Evolutionary conservation across 1,284 basidiomycete genomes (phyloP).

Genomic region (Porodaedalea pini): DNA sequence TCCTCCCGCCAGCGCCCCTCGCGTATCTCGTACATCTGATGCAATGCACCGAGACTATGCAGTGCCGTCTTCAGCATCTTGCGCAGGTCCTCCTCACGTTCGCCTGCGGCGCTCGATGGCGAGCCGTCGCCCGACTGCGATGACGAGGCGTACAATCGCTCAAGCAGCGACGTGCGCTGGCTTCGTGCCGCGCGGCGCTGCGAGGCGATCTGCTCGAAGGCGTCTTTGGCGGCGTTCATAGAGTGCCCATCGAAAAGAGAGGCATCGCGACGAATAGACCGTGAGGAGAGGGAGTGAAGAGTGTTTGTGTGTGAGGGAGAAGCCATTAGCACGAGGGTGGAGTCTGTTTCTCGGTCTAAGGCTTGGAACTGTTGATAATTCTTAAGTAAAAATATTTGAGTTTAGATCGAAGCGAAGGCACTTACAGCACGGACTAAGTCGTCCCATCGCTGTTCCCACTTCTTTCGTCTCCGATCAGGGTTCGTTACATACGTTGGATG

Average conservation of each 20-base stretch:
- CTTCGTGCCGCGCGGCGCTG: slow-evolving; percentile 44
- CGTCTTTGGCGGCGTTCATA: slow-evolving; percentile 47
- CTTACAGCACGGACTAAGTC: slow-evolving; percentile 64
- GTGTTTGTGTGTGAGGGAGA: slow-evolving; percentile 68
- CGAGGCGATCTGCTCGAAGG: slow-evolving; percentile 56
- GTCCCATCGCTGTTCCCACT: slow-evolving; percentile 74
- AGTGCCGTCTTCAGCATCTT: slow-evolving; percentile 62
- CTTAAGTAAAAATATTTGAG: slow-evolving; percentile 21
- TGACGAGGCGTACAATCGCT: slow-evolving; percentile 48
- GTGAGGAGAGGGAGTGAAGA: slow-evolving; percentile 58
- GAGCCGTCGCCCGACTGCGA: slow-evolving; percentile 49
- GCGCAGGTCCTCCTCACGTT: slow-evolving; percentile 58
- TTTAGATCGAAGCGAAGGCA: slow-evolving; percentile 18
- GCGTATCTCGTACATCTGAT: slow-evolving; percentile 60
- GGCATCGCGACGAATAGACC: slow-evolving; percentile 58
- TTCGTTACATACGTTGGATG: slow-evolving; percentile 67
- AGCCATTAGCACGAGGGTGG: slow-evolving; percentile 68
- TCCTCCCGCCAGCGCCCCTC: slow-evolving; percentile 68
- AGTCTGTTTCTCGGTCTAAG: slow-evolving; percentile 74
- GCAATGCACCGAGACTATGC: slow-evolving; percentile 57
- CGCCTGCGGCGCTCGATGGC: slow-evolving; percentile 37
- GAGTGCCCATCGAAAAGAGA: slow-evolving; percentile 43
- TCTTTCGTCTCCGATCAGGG: slow-evolving; percentile 59
- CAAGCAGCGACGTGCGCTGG: slow-evolving; percentile 49
- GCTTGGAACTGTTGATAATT: slow-evolving; percentile 56